Conservation (phyloP, 1,284 basidiomycete genomes). For the Afroboletus lepidellus region DNA sequence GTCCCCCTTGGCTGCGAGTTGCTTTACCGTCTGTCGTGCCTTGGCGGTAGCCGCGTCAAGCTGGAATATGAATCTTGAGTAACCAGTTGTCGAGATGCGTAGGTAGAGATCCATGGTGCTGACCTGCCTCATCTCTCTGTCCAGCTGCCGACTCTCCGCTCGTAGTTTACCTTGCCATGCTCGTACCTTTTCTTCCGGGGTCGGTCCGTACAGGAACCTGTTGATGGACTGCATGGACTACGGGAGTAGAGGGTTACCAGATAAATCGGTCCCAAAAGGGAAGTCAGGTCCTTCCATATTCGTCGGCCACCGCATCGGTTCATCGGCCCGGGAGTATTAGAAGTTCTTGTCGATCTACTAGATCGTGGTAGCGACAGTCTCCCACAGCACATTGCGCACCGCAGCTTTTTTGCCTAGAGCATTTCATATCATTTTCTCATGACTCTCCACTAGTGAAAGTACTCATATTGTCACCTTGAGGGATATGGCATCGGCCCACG, state of each 20-base stretch:
- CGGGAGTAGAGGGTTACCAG: slow-evolving; percentile 3
- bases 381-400: too few relatives aligned
- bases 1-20: slow-evolving; percentile 90
- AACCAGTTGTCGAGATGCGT: slow-evolving; percentile 20
- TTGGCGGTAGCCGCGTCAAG: slow-evolving; percentile 84
- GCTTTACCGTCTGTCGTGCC: slow-evolving; percentile 82
- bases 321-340: too few relatives aligned
- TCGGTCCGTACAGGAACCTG: slow-evolving; percentile 91
- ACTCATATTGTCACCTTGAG: too few relatives aligned
- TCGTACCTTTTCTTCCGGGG: slow-evolving; percentile 87
- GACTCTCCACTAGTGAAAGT: too few relatives aligned
- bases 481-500: too few relatives aligned
- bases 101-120: slow-evolving; percentile 30
- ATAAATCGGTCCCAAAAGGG: slow-evolving; percentile 19
- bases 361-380: too few relatives aligned
- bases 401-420: too few relatives aligned
- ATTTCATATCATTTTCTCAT: too few relatives aligned
- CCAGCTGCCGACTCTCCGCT: slow-evolving; percentile 76
- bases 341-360: too few relatives aligned
- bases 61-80: slow-evolving; percentile 39
- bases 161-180: slow-evolving; percentile 87
- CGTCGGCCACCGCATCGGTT: background rate
- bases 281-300: background rate
- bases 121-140: slow-evolving; percentile 93
- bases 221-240: slow-evolving; percentile 79